Evolutionary conservation across 495 filamentous ascomycete species (phyloP).

Genomic region (Clavariopsis aquatica): DNA sequence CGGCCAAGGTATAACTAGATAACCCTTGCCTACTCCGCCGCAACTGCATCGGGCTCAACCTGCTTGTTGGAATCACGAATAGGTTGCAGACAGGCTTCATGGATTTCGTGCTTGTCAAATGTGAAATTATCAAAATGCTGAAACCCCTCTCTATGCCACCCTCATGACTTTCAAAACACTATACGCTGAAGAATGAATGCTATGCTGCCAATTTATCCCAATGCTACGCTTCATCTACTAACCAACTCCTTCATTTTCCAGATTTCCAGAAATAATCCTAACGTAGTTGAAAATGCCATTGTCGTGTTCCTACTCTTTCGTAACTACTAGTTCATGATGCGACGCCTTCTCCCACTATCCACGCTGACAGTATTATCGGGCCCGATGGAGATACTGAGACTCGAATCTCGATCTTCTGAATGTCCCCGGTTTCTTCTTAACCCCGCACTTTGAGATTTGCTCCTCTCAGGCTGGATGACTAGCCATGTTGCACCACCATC

Average conservation of each 20-base stretch:
- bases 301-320: not conserved
- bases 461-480: conserved; percentile 36
- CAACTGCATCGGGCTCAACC: no score
- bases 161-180: no score
- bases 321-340: conserved; percentile 17
- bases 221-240: not conserved
- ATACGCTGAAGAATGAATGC: not conserved
- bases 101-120: no score
- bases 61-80: no score
- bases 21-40: no score
- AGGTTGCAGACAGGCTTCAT: no score
- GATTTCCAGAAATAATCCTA: no score
- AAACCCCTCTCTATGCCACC: no score
- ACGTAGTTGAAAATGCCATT: not conserved
- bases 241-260: not conserved
- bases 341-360: conserved; percentile 31
- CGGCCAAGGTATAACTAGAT: no score
- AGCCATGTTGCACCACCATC: conserved; percentile 33
- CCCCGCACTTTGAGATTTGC: conserved; percentile 28
- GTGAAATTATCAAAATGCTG: no score
- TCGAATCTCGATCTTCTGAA: conserved; percentile 19
- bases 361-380: conserved; percentile 39
- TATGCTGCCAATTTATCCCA: conserved; percentile 2
- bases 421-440: conserved; percentile 11
- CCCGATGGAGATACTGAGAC: conserved; percentile 35